Conservation (phyloP, 805 yeast species). For the Wickerhamiella vanderwaltii region DNA sequence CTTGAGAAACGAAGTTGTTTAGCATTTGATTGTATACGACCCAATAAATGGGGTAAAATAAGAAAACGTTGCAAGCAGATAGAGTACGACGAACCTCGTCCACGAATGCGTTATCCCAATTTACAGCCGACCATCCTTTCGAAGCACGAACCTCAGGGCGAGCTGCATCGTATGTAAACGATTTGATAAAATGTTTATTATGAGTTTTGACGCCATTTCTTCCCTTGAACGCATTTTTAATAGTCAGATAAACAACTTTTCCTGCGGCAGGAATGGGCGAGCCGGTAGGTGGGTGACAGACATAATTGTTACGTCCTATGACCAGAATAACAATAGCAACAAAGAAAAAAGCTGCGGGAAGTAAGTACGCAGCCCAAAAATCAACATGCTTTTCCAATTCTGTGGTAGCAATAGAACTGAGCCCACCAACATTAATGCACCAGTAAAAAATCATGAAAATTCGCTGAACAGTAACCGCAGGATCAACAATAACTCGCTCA, state of each 20-base stretch:
- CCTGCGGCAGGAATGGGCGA: constrained; percentile 46
- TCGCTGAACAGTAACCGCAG: constrained; percentile 56
- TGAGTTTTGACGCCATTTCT: neutral
- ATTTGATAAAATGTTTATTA: neutral
- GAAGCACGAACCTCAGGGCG: constrained; percentile 45
- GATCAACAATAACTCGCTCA: constrained; percentile 56
- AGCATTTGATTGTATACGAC: constrained; percentile 61
- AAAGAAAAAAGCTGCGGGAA: constrained; percentile 59
- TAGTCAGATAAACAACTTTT: constrained; percentile 33
- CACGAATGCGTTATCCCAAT: constrained; percentile 60
- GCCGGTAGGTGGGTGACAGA: constrained; percentile 49
- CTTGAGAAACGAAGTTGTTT: constrained; percentile 61
- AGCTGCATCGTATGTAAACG: constrained; percentile 37
- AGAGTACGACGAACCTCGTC: constrained; percentile 58
- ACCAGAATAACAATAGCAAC: constrained; percentile 43
- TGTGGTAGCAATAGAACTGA: constrained; percentile 66
- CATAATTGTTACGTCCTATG: constrained; percentile 42
- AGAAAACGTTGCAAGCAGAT: constrained; percentile 60
- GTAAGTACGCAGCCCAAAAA: constrained; percentile 51
- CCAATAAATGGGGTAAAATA: constrained; percentile 65
- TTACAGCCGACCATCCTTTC: constrained; percentile 29
- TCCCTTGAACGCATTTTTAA: constrained; percentile 35
- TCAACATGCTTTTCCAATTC: constrained; percentile 55
- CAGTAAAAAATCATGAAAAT: constrained; percentile 67
- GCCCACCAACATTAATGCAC: constrained; percentile 63